Evolutionary conservation across 805 yeast genomes (phyloP).

Genomic region (Candida golubevii): DNA sequence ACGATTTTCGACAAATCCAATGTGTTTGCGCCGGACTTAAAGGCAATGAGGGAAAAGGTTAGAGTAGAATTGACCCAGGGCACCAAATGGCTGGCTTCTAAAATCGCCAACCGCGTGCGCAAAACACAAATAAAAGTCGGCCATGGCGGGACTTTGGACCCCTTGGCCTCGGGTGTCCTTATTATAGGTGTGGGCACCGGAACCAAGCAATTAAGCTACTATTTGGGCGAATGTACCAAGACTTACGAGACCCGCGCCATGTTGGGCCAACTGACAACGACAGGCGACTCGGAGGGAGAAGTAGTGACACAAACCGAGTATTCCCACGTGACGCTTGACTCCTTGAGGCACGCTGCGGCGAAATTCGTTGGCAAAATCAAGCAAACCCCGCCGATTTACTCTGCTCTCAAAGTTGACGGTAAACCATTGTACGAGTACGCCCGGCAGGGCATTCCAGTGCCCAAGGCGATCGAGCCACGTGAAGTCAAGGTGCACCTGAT

Average conservation of each 20-base stretch:
- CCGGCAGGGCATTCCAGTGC: conserved; percentile 78
- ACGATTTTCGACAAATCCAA: conserved; percentile 54
- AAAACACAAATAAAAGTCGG: conserved; percentile 80
- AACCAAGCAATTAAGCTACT: conserved; percentile 73
- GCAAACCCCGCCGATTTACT: conserved; percentile 93
- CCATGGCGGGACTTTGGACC: conserved; percentile 97
- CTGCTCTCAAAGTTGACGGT: conserved; percentile 93
- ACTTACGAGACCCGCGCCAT: conserved; percentile 80
- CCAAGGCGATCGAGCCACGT: conserved; percentile 73
- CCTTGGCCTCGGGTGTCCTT: conserved; percentile 89
- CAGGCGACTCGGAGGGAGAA: conserved; percentile 91
- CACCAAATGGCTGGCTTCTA: conserved; percentile 39
- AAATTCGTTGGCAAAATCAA: conserved; percentile 76
- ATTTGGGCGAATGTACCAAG: conserved; percentile 70
- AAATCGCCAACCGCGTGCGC: conserved; percentile 49
- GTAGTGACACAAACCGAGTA: conserved; percentile 55
- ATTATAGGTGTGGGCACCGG: conserved; percentile 92
- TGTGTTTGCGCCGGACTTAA: conserved; percentile 52
- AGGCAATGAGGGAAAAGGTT: conserved; percentile 45
- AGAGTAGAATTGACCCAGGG: conserved; percentile 35
- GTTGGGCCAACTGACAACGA: conserved; percentile 86
- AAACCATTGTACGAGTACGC: conserved; percentile 94
- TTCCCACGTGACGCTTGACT: conserved; percentile 52
- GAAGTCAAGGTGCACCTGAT: conserved; percentile 58
- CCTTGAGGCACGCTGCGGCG: conserved; percentile 45